A percentile compares a stretch with the other conserved stretches of the same genome.
Evolutionary conservation across 345 rosid species (phyloP).

Genomic region (Erucastrum elatum): DNA sequence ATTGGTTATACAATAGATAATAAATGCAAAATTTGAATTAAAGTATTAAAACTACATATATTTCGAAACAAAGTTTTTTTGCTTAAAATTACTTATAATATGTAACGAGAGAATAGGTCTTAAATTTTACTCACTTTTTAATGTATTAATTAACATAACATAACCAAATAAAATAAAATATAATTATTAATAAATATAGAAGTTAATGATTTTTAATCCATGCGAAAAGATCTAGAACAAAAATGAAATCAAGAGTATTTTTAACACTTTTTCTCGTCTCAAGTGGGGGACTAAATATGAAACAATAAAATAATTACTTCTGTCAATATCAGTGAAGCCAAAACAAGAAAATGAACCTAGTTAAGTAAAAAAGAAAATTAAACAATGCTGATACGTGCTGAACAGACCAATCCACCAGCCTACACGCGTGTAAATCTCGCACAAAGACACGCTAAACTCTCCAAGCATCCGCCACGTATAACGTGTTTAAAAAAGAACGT

Average conservation of each 20-base stretch:
- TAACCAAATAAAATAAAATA: not conserved
- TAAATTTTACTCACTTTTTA: too few relatives aligned
- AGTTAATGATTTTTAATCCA: not conserved
- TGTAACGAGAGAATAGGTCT: too few relatives aligned
- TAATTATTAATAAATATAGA: too few relatives aligned
- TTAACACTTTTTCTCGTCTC: not conserved
- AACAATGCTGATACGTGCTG: constrained; percentile 2
- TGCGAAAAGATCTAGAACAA: not conserved
- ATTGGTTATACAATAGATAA: too few relatives aligned
- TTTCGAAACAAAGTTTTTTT: too few relatives aligned
- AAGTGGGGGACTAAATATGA: not conserved
- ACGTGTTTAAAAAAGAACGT: constrained; percentile 13
- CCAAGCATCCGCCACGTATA: constrained; percentile 21
- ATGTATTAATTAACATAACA: too few relatives aligned
- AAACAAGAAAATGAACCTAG: constrained; percentile 15
- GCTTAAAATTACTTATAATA: too few relatives aligned
- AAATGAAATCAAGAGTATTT: not conserved
- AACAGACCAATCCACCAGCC: not conserved
- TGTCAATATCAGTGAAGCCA: not conserved
- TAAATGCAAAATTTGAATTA: too few relatives aligned
- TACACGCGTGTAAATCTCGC: constrained; percentile 15
- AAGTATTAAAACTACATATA: too few relatives aligned
- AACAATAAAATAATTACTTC: not conserved
- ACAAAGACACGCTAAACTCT: not conserved
- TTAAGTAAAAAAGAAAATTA: not conserved